Evolutionary conservation across 2,329 filamentous ascomycete genomes (phyloP).

Genomic region (Aspergillus chevalieri): DNA sequence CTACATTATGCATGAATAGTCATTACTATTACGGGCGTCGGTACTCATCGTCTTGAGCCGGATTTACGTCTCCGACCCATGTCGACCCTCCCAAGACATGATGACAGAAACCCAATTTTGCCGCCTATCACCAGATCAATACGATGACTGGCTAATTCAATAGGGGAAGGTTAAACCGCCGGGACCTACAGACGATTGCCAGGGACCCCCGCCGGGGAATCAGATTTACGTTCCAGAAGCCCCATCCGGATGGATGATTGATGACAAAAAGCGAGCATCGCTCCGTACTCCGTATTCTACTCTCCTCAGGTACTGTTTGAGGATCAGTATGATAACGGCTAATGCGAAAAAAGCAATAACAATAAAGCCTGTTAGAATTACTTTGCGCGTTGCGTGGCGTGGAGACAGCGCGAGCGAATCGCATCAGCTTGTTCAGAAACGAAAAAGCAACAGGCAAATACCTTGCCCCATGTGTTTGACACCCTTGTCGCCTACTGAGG

Average conservation of each 20-base stretch:
- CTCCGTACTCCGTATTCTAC: neutral
- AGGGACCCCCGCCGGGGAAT: neutral
- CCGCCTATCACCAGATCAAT: neutral
- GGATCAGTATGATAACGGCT: neutral
- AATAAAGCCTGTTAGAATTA: neutral
- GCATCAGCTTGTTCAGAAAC: neutral
- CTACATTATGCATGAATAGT: constrained; percentile 7
- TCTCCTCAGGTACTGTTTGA: neutral
- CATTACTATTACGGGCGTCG: constrained; percentile 5
- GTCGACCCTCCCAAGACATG: neutral
- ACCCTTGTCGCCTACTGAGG: constrained; percentile 1
- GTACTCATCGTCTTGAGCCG: neutral
- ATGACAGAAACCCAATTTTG: neutral
- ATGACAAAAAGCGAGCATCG: neutral
- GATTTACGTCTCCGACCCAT: neutral
- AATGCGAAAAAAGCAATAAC: constrained; percentile 4
- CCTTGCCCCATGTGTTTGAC: neutral
- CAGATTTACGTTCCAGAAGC: neutral
- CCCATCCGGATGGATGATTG: neutral
- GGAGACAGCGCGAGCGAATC: neutral
- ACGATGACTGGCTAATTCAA: neutral
- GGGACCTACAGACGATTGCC: neutral
- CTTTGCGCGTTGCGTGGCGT: neutral
- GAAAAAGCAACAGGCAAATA: neutral
- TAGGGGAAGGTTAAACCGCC: neutral